phyloP scores from a whole-genome alignment of 2,329 filamentous ascomycete genomes.

The Spiromastix sp. region DNA sequence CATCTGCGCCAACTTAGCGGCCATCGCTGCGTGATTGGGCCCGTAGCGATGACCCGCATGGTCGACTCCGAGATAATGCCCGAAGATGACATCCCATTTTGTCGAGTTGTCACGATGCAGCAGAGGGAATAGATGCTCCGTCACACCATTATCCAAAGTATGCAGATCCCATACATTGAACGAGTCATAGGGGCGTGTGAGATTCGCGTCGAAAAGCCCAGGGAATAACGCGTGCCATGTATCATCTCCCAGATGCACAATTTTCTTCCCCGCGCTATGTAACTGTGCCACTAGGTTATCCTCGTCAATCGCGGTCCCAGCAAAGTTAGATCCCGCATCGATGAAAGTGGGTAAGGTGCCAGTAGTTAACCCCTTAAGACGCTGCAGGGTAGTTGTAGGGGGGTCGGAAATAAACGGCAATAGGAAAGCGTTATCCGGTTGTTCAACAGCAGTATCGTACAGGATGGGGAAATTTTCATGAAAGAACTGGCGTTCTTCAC shows the following conservation, averaged over 20 bases:
- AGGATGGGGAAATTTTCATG: slow-evolving; percentile 83
- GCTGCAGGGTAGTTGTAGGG: slow-evolving; percentile 83
- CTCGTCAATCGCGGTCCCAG: slow-evolving; percentile 89
- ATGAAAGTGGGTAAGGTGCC: slow-evolving; percentile 92
- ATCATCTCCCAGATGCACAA: slow-evolving; percentile 95
- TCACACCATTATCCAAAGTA: slow-evolving; percentile 91
- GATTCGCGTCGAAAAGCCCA: slow-evolving; percentile 77
- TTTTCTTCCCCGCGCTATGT: slow-evolving; percentile 55
- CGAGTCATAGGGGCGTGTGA: slow-evolving; percentile 85
- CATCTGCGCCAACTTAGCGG: slow-evolving; percentile 84
- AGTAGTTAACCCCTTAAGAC: slow-evolving; percentile 87
- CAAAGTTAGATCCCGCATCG: slow-evolving; percentile 90
- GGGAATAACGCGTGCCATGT: slow-evolving; percentile 94
- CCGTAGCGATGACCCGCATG: slow-evolving; percentile 96
- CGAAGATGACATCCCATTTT: slow-evolving; percentile 90
- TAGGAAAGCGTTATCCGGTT: slow-evolving; percentile 75
- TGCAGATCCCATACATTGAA: slow-evolving; percentile 98
- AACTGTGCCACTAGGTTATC: slow-evolving; percentile 65
- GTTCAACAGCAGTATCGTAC: slow-evolving; percentile 65
- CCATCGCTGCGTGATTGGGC: slow-evolving; percentile 86
- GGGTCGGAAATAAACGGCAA: slow-evolving; percentile 95
- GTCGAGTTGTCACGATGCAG: slow-evolving; percentile 53
- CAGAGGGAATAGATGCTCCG: slow-evolving; percentile 72
- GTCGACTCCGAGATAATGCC: slow-evolving; percentile 89
- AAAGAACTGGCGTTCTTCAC: slow-evolving; percentile 50